Conservation (phyloP, 2,329 filamentous ascomycete species). For the Penicillium sp. region DNA sequence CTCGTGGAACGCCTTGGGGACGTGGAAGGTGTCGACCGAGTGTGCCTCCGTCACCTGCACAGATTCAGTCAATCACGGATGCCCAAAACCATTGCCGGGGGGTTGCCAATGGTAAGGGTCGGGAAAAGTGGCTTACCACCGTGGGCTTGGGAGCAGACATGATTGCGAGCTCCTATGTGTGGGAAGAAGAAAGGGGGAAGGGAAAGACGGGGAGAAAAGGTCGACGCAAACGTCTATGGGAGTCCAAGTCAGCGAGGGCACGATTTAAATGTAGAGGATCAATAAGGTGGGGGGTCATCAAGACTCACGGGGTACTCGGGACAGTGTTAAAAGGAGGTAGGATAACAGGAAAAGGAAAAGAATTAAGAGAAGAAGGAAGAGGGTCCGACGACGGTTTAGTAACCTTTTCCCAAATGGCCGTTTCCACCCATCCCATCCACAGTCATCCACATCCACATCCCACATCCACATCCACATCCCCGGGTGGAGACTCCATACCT, state of each 20-base stretch:
- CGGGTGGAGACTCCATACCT: neutral
- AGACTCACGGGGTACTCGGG: conserved; percentile 1
- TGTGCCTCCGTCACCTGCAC: conserved; percentile 45
- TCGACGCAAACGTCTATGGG: conserved; percentile 5
- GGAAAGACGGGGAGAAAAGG: neutral
- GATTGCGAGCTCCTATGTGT: conserved; percentile 12
- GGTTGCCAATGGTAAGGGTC: neutral
- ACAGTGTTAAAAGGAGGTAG: neutral
- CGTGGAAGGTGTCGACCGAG: conserved; percentile 50
- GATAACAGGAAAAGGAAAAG: neutral
- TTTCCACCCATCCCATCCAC: neutral
- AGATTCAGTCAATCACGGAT: conserved; percentile 11
- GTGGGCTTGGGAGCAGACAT: conserved; percentile 41
- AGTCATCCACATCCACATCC: no score
- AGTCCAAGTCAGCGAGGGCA: conserved; percentile 1
- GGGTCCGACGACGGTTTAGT: neutral
- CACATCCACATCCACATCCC: neutral
- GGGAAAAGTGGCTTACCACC: conserved; percentile 34
- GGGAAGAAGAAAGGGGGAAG: neutral
- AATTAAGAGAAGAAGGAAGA: neutral
- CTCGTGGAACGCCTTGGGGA: conserved; percentile 53
- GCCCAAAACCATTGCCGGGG: neutral
- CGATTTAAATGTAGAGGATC: neutral
- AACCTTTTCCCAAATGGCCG: neutral
- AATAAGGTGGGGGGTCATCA: conserved; percentile 1